These are phyloP conservation scores for Halenospora varia DNA, from an alignment of 495 filamentous ascomycete species.

Conservation along the genomic window DNA sequence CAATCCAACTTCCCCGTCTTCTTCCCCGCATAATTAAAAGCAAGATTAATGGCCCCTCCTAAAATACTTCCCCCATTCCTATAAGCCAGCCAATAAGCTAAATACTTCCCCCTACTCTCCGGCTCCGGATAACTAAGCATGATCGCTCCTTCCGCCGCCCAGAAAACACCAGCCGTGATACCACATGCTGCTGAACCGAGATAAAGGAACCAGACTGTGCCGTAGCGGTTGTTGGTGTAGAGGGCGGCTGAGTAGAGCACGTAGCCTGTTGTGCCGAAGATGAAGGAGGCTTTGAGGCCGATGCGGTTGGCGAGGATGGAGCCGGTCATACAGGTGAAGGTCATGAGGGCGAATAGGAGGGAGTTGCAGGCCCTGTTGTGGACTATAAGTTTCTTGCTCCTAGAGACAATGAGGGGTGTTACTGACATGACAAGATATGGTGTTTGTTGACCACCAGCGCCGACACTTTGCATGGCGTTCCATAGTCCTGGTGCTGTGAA, in stretches of 20 bases:
- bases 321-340: background rate
- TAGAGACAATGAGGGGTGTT: too few relatives aligned
- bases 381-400: too few relatives aligned
- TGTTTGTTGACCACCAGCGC: too few relatives aligned
- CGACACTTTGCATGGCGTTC: too few relatives aligned
- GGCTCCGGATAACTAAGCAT: slow-evolving; percentile 45
- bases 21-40: background rate
- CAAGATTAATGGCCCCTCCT: background rate
- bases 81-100: slow-evolving; percentile 60
- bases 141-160: slow-evolving; percentile 61
- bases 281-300: background rate
- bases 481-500: too few relatives aligned
- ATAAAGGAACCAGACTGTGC: slow-evolving; percentile 55
- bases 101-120: slow-evolving; percentile 52
- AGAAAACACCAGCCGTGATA: slow-evolving; percentile 60
- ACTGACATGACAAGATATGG: too few relatives aligned
- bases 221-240: slow-evolving; percentile 62
- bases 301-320: background rate
- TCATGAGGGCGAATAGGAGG: background rate
- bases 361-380: too few relatives aligned
- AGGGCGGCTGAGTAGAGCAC: slow-evolving; percentile 55
- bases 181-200: slow-evolving; percentile 63
- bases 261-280: background rate
- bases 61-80: slow-evolving; percentile 22
- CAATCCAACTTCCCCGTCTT: background rate